phyloP scores from a whole-genome alignment of 2,329 filamentous ascomycete species.

The Bipolaris gigantea region DNA sequence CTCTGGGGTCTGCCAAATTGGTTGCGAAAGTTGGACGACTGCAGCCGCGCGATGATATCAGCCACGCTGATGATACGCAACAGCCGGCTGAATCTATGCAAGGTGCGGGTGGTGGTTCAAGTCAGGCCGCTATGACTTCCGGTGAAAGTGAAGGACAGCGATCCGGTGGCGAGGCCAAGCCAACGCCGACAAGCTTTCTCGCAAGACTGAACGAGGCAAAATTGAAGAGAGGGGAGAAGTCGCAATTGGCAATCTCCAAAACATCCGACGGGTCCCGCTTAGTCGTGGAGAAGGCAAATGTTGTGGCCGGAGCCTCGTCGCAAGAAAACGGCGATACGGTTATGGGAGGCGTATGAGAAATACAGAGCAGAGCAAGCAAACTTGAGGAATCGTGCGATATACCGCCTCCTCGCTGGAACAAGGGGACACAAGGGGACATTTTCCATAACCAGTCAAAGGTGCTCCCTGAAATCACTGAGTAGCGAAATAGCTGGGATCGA shows the following conservation, averaged over 20 bases:
- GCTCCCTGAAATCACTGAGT: neutral
- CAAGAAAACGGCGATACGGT: slow-evolving; percentile 8
- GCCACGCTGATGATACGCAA: slow-evolving; percentile 8
- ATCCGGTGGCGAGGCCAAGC: slow-evolving; percentile 2
- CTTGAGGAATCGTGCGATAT: neutral
- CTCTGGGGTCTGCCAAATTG: slow-evolving; percentile 70
- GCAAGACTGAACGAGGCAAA: slow-evolving; percentile 47
- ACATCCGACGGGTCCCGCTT: slow-evolving; percentile 21
- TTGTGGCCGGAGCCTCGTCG: neutral
- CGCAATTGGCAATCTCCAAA: slow-evolving; percentile 21
- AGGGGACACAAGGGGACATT: neutral
- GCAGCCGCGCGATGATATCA: slow-evolving; percentile 37
- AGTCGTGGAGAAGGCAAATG: slow-evolving; percentile 8
- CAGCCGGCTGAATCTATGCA: slow-evolving; percentile 2
- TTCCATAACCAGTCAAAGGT: neutral
- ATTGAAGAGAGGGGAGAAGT: slow-evolving; percentile 45
- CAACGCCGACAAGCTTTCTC: slow-evolving; percentile 45
- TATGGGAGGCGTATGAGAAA: slow-evolving; percentile 18
- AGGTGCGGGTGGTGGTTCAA: neutral
- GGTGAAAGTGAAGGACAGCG: neutral
- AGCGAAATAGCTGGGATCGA: neutral
- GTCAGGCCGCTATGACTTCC: neutral
- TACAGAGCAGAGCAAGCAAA: neutral
- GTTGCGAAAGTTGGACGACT: slow-evolving; percentile 67
- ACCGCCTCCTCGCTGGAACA: neutral